A percentile compares a stretch with the other conserved stretches of the same genome.
Conservation (phyloP, 2,329 filamentous ascomycete genomes). For the Colletotrichum truncatum region DNA sequence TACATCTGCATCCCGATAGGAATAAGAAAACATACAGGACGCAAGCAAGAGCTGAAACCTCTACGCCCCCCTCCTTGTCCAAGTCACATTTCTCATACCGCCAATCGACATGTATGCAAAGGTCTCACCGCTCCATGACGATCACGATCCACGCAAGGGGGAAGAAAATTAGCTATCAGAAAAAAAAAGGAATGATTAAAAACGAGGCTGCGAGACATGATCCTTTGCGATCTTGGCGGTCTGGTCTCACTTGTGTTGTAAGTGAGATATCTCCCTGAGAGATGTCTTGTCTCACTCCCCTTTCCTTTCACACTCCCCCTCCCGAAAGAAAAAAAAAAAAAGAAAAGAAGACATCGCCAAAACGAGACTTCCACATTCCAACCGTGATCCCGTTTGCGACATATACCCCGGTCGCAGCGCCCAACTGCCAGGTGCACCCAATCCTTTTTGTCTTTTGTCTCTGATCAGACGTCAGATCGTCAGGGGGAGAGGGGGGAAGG, state of each 20-base stretch:
- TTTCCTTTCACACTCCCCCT: background rate
- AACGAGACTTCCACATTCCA: constrained; percentile 8
- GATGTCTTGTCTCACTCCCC: background rate
- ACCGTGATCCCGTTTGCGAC: background rate
- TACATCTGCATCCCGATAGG: constrained; percentile 10
- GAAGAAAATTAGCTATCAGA: background rate
- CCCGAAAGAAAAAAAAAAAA: background rate
- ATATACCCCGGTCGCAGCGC: constrained; percentile 12
- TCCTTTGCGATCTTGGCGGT: background rate
- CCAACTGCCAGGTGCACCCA: constrained; percentile 16
- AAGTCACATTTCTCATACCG: background rate
- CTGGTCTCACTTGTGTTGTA: too few relatives aligned
- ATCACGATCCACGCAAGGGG: too few relatives aligned
- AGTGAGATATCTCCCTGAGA: background rate
- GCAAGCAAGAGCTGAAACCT: constrained; percentile 18
- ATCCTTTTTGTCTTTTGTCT: constrained; percentile 2
- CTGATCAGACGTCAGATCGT: constrained; percentile 15
- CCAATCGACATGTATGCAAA: background rate
- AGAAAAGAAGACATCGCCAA: background rate
- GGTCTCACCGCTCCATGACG: background rate
- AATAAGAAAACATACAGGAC: background rate
- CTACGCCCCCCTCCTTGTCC: background rate
- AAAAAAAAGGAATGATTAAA: background rate
- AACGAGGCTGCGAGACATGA: background rate
- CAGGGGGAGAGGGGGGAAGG: constrained; percentile 1